Conservation (phyloP, 345 rosid species). For the Dovyalis caffra region DNA sequence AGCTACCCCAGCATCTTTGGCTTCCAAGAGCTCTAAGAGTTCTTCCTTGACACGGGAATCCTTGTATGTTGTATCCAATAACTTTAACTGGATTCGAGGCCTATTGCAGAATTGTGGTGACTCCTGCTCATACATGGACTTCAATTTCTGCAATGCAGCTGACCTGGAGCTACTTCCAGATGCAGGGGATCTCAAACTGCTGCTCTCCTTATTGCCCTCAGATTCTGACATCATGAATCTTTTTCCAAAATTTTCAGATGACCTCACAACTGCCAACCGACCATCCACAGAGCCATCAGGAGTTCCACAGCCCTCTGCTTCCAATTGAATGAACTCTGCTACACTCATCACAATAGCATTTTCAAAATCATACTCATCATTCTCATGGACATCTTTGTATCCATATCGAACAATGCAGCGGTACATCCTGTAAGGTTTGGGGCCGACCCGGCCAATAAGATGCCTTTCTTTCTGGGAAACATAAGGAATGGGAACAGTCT, state of each 20-base stretch:
- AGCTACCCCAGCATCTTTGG: constrained; percentile 70
- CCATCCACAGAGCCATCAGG: constrained; percentile 58
- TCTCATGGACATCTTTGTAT: constrained; percentile 73
- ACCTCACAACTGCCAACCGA: constrained; percentile 69
- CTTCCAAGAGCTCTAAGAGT: constrained; percentile 72
- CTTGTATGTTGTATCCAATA: constrained; percentile 53
- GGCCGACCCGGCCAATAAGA: constrained; percentile 87
- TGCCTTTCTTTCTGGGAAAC: constrained; percentile 80
- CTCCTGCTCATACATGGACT: constrained; percentile 64
- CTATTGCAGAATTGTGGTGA: constrained; percentile 43
- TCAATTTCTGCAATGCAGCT: constrained; percentile 48
- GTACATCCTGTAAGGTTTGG: constrained; percentile 83
- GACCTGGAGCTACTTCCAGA: constrained; percentile 64
- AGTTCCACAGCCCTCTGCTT: constrained; percentile 66
- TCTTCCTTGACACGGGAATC: constrained; percentile 71
- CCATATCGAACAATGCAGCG: constrained; percentile 88
- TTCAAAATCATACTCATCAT: constrained; percentile 64
- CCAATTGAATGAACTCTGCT: constrained; percentile 90
- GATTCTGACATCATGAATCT: constrained; percentile 54
- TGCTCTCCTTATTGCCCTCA: constrained; percentile 36
- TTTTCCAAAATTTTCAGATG: constrained; percentile 78
- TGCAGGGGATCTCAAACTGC: constrained; percentile 35
- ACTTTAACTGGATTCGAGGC: constrained; percentile 51
- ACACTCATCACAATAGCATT: constrained; percentile 82
- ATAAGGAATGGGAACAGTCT: constrained; percentile 79